Evolutionary conservation across 2,329 filamentous ascomycete species (phyloP).

Genomic region (Talaromyces sp.): DNA sequence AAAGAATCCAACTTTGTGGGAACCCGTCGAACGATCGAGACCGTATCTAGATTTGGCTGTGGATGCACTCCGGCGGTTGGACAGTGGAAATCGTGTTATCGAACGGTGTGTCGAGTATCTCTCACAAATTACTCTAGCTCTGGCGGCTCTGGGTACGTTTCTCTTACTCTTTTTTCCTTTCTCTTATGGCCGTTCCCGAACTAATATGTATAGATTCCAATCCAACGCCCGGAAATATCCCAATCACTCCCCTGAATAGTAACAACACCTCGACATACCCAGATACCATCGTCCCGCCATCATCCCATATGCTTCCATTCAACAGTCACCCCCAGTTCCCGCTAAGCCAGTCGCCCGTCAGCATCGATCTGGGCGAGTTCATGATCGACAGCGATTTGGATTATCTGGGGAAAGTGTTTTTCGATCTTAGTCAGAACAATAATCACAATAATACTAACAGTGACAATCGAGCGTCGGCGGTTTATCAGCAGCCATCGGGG

Average conservation of each 20-base stretch:
- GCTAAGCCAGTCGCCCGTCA: conserved; percentile 1
- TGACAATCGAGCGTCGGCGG: neutral
- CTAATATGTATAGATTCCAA: neutral
- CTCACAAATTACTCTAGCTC: neutral
- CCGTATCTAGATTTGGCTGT: conserved; percentile 17
- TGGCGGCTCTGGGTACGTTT: conserved; percentile 8
- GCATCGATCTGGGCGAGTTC: conserved; percentile 7
- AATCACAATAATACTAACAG: neutral
- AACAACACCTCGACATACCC: neutral
- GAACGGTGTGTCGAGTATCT: neutral
- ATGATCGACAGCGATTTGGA: conserved; percentile 8
- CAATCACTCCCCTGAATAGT: neutral
- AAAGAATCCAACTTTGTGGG: conserved; percentile 7
- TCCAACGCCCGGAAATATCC: neutral
- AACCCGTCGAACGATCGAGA: conserved; percentile 8
- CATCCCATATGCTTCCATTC: neutral
- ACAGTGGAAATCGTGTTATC: neutral
- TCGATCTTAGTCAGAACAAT: conserved; percentile 1
- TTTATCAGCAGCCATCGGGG: neutral
- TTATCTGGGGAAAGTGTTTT: conserved; percentile 2
- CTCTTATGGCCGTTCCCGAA: neutral
- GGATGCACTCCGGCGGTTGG: neutral
- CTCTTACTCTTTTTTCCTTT: neutral
- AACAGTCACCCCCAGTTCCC: neutral
- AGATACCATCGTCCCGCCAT: neutral